Base-by-base conservation (phyloP, 2,329 filamentous ascomycete genomes). In the Berkeleyomyces basicola region DNA sequence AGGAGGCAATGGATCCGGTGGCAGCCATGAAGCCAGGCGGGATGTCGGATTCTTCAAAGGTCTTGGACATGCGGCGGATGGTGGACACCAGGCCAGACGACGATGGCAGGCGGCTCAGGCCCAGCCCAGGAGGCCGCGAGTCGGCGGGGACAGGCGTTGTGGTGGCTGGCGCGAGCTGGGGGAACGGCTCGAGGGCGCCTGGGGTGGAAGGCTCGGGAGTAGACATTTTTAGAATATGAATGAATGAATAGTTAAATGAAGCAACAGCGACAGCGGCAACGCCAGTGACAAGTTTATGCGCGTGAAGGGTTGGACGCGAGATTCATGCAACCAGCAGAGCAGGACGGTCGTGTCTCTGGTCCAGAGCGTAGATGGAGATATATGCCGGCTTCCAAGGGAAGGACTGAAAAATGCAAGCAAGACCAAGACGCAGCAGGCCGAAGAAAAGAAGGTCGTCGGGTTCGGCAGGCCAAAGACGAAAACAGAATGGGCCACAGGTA, bases 11-110 rank as follows among this genome's bases (percentile, higher is more conserved):
- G 42, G 74, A 71, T 46, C 76, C 74, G 0, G 77, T 77, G 14
- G 77, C 77, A 11, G 77, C 74, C 65, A 75, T 74, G 67, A 80
- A 78, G 9, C 77, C 77, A 58, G 71, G 72, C 1, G 77, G 78
- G 9, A 76, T 71, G 10, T 73, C 74, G 4, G 78, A 79, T 57
- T 76, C 73, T 62, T 74, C 72, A 64, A 81, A 79, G 37, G 66
- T 70, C 61, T 69, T 64, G 4, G 72, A 74, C 37, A 69, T 69
- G 43, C 70, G 69, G 37, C 72, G 70, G 11, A 74, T 63, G 44
- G 69, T 64, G 3, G 51, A 49, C 0, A 59, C 53, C 16, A 66
- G 37, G 36, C 51, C 47, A 16, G 59, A 59, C 4, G 49, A 60
- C 16, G 58, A 44, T 4, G 58, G 36, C 7, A 63, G 44, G 4